phyloP scores from a whole-genome alignment of 1,284 basidiomycete species.

The Testicularia cyperi region DNA sequence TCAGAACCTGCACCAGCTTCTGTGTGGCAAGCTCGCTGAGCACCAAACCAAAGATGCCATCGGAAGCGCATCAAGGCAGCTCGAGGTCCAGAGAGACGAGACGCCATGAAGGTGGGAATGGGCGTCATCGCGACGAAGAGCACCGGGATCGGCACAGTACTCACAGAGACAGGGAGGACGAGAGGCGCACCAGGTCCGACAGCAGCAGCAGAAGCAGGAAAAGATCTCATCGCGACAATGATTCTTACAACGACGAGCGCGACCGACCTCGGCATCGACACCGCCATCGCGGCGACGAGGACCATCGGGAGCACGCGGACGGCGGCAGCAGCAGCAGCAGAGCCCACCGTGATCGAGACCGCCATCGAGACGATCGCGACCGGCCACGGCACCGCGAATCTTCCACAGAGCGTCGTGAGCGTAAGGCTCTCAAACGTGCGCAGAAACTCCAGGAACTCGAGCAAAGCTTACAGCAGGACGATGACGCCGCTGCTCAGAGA shows the following conservation, averaged over 20 bases:
- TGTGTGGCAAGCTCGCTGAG: too few species aligned
- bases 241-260: too few species aligned
- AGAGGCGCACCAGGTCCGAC: too few species aligned
- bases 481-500: constrained; percentile 35
- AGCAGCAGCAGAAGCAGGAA: too few species aligned
- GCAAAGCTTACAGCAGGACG: constrained; percentile 12
- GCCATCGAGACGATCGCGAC: constrained; percentile 7
- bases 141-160: too few species aligned
- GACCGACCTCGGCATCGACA: background rate
- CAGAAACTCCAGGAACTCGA: constrained; percentile 26
- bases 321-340: background rate
- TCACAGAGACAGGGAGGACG: too few species aligned
- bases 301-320: constrained; percentile 3
- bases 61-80: constrained; percentile 9
- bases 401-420: constrained; percentile 43
- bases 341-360: background rate
- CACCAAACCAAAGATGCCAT: too few species aligned
- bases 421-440: constrained; percentile 47
- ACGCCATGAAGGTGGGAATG: too few species aligned
- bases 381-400: constrained; percentile 27
- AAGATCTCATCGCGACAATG: too few species aligned
- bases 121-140: constrained; percentile 13
- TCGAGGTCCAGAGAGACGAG: too few species aligned
- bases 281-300: background rate
- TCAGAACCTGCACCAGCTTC: too few species aligned